phyloP scores from a whole-genome alignment of 257 asterid genomes.

The Solanum dulcamara region DNA sequence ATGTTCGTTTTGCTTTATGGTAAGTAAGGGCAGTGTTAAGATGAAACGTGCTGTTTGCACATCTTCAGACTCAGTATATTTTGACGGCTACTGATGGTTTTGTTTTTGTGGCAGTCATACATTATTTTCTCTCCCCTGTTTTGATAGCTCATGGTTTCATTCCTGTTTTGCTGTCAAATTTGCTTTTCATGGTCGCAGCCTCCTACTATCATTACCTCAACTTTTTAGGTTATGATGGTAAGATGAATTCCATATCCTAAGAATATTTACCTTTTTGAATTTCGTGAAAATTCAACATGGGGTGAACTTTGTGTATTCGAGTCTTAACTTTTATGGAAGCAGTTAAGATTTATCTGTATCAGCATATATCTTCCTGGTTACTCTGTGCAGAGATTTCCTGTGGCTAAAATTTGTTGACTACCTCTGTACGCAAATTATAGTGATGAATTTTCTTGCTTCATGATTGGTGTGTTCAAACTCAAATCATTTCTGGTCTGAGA shows the following conservation, averaged over 20 bases:
- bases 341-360: not conserved
- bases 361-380: not conserved
- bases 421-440: not conserved
- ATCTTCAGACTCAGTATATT: not conserved
- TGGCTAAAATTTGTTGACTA: not conserved
- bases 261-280: not conserved
- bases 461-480: not conserved
- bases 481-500: not conserved
- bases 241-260: conserved; percentile 5
- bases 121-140: conserved; percentile 84
- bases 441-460: not conserved
- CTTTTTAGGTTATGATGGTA: conserved; percentile 92
- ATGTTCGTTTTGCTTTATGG: conserved; percentile 83
- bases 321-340: not conserved
- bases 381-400: not conserved
- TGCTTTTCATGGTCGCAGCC: conserved; percentile 88
- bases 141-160: conserved; percentile 92
- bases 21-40: conserved; percentile 32
- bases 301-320: not conserved
- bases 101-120: conserved; percentile 51
- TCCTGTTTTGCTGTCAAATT: conserved; percentile 73
- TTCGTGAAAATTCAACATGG: not conserved
- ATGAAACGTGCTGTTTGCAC: not conserved
- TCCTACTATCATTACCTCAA: conserved; percentile 95
- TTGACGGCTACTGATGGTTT: conserved; percentile 6